Evolutionary conservation across 2,329 filamentous ascomycete genomes (phyloP), one percentile per base, ranked within the genome.

Genomic region (Penicillium sp.): DNA sequence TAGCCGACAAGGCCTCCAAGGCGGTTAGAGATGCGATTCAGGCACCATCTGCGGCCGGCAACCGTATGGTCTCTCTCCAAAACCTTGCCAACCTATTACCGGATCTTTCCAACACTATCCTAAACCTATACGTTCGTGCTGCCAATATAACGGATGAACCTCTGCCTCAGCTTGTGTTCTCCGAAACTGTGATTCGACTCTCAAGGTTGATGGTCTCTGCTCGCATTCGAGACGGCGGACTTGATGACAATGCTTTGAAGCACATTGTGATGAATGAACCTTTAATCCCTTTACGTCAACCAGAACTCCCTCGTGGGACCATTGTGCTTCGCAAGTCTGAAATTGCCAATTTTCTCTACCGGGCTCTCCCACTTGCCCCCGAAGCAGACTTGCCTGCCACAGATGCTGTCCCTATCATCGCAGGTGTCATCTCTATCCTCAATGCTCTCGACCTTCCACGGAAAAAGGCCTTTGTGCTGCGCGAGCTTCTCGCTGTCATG

Each of bases 401-500:
- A 10, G 93, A 97, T 76, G 85, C 91, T 24, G 88, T 91, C 12
- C 87, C 90, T 10, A 89, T 97, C 38, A 82, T 97, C 17, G 89
- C 92, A 67, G 94, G 93, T 13, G 92, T 98, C 67, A 90, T 92
- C 8, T 88, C 91, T n/a, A 88, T 96, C n/a, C 82, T 97, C 10
- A 90, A 92, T 0, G 83, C 87, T 6, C 79, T 99, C 8, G 92
- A 91, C 1, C 86, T 94, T 63, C 88, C 93, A 62, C 86, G 95
- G 60, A 98, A 97, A 79, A 96, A 96, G 77, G 93, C 91, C 4
- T 90, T 98, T 79, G 88, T 97, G 0, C 85, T 97, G 70, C 89
- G 91, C 69, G 93, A 97, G 72, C 84, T 98, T 54, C 85, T 99
- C 9, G 89, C 89, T 3, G 88, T 93, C 17, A 83, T 98, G 44